A percentile compares a stretch with the other conserved stretches of the same genome.
Conservation (phyloP, 805 yeast genomes). For the Myxozyma vanderwaltii region DNA sequence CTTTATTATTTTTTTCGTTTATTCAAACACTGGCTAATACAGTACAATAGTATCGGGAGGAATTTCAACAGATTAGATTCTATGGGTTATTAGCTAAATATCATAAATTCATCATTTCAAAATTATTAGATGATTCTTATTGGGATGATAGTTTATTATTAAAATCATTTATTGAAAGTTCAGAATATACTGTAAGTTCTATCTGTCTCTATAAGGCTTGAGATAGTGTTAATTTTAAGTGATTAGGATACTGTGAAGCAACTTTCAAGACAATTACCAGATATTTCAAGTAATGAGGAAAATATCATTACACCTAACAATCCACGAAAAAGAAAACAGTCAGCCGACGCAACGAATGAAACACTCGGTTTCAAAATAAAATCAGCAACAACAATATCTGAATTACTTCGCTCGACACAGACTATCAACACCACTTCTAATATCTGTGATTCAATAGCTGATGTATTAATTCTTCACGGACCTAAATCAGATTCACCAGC, state of each 20-base stretch:
- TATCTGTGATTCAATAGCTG: conserved; percentile 13
- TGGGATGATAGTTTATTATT: conserved; percentile 19
- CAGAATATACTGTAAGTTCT: conserved; percentile 23
- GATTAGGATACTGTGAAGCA: too few relatives aligned
- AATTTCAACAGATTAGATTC: conserved; percentile 8
- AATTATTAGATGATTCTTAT: conserved; percentile 9
- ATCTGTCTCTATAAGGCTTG: too few relatives aligned
- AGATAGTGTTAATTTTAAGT: too few relatives aligned
- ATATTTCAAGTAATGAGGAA: too few relatives aligned
- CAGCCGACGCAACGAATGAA: too few relatives aligned
- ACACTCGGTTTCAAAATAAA: not conserved
- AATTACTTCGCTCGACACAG: too few relatives aligned
- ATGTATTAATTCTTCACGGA: conserved; percentile 20
- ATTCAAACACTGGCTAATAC: too few relatives aligned
- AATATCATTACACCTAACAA: not conserved
- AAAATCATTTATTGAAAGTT: conserved; percentile 7
- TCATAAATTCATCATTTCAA: conserved; percentile 21
- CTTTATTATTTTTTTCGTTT: not conserved
- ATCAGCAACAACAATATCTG: too few relatives aligned
- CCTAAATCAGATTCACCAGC: conserved; percentile 9
- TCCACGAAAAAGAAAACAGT: not conserved
- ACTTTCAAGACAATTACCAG: not conserved
- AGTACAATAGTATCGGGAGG: conserved; percentile 11
- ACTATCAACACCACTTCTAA: conserved; percentile 1
- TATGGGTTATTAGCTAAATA: conserved; percentile 13